Conservation (phyloP, 768 basidiomycete species). For the Chalciporus piperatus region DNA sequence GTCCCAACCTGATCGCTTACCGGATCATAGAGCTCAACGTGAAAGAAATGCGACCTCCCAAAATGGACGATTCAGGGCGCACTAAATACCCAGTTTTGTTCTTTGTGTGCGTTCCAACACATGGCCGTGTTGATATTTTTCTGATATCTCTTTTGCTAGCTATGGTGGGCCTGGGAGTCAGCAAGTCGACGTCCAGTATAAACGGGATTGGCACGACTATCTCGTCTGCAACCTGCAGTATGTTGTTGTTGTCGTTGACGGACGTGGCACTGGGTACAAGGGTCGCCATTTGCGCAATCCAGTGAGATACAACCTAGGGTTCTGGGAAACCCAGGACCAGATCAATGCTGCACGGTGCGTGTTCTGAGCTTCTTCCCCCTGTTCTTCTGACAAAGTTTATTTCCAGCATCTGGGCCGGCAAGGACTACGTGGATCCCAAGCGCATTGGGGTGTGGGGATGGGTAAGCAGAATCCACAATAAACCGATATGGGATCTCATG, state of each 20-base stretch:
- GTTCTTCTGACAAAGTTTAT: background rate
- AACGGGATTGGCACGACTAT: slow-evolving; percentile 84
- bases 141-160: slow-evolving; percentile 35
- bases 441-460: slow-evolving; percentile 98
- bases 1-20: slow-evolving; percentile 17
- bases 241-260: slow-evolving; percentile 86
- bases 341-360: slow-evolving; percentile 80
- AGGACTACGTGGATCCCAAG: slow-evolving; percentile 82
- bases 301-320: slow-evolving; percentile 86
- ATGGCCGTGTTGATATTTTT: background rate
- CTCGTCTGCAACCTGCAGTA: slow-evolving; percentile 79
- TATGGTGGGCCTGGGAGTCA: slow-evolving; percentile 94
- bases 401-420: slow-evolving; percentile 74
- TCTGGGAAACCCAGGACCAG: slow-evolving; percentile 87
- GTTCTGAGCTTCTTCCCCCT: slow-evolving; percentile 8
- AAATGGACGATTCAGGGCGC: slow-evolving; percentile 92
- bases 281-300: slow-evolving; percentile 83
- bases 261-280: slow-evolving; percentile 90
- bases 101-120: slow-evolving; percentile 52
- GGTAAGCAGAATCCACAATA: slow-evolving; percentile 49
- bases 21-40: slow-evolving; percentile 73
- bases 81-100: slow-evolving; percentile 96
- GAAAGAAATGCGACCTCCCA: slow-evolving; percentile 85
- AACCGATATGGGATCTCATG: background rate
- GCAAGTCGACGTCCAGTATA: slow-evolving; percentile 61